Conservation (phyloP, 768 basidiomycete genomes). For the Phanerodontia chrysosporium region DNA sequence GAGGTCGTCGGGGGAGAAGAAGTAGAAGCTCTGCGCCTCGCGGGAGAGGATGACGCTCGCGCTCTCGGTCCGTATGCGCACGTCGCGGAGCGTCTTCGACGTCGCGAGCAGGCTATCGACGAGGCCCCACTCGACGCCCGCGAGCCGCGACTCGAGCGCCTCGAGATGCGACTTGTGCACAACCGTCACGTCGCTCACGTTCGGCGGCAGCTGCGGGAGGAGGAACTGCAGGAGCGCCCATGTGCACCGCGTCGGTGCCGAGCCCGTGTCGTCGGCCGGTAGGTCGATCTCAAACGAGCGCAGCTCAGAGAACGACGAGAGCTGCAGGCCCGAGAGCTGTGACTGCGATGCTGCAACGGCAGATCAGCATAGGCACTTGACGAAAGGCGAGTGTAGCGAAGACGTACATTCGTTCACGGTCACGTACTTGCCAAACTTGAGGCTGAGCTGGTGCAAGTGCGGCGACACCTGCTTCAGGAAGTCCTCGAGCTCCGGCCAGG, state of each 20-base stretch:
- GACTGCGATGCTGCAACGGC: not conserved
- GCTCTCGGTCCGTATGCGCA: not conserved
- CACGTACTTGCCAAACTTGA: not conserved
- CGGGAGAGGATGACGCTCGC: not conserved
- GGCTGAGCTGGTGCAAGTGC: not conserved
- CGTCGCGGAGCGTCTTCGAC: not conserved
- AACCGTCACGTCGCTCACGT: constrained; percentile 4
- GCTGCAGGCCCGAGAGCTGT: constrained; percentile 8
- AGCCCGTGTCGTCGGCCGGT: constrained; percentile 4
- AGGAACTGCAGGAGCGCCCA: constrained; percentile 16
- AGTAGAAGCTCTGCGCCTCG: not conserved
- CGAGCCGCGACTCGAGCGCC: constrained; percentile 8
- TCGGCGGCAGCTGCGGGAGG: constrained; percentile 10
- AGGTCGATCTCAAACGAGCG: constrained; percentile 11
- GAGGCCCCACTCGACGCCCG: constrained; percentile 6
- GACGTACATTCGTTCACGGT: not conserved
- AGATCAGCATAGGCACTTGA: not conserved
- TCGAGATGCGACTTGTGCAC: constrained; percentile 12
- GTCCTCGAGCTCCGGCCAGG: not conserved
- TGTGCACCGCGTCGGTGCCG: constrained; percentile 7
- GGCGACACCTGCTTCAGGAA: not conserved
- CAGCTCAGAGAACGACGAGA: constrained; percentile 8
- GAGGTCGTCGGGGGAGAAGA: constrained; percentile 2
- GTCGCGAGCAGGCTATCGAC: not conserved
- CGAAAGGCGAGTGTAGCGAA: not conserved